Percentiles rank a stretch among this genome's conserved stretches.
Conservation (phyloP, 2,329 filamentous ascomycete genomes). For the Fusarium chuoi region DNA sequence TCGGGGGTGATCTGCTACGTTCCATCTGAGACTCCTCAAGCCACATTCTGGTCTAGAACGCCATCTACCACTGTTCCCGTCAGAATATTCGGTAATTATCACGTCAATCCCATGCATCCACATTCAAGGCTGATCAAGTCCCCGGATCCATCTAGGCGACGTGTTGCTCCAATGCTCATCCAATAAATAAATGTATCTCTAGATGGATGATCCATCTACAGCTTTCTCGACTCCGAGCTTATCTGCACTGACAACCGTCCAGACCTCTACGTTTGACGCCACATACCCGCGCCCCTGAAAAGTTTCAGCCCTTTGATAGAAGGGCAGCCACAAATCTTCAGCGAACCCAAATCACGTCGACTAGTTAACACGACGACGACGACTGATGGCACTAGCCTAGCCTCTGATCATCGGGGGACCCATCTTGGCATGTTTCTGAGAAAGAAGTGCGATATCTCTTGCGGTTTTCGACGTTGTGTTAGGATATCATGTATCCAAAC, state of each 20-base stretch:
- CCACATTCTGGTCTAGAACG: neutral
- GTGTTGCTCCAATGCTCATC: neutral
- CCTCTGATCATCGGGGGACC: neutral
- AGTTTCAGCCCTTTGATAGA: neutral
- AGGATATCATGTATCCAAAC: too few relatives aligned
- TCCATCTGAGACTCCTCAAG: neutral
- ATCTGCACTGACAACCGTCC: neutral
- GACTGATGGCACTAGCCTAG: neutral
- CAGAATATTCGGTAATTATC: neutral
- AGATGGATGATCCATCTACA: too few relatives aligned
- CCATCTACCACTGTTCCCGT: neutral
- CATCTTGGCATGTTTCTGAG: neutral
- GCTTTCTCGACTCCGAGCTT: neutral
- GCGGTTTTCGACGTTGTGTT: accelerated
- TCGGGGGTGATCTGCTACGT: neutral
- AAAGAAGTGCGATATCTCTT: too few relatives aligned
- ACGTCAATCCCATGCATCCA: neutral
- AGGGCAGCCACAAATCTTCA: neutral
- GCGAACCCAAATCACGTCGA: neutral
- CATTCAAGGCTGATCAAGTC: neutral
- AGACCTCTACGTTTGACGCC: neutral
- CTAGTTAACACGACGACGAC: neutral
- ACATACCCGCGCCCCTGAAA: neutral
- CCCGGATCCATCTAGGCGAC: neutral
- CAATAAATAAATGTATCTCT: too few relatives aligned